These are phyloP conservation scores for Talaromyces pinophilus DNA, from an alignment of 2,329 filamentous ascomycete species.

Conservation along the genomic window DNA sequence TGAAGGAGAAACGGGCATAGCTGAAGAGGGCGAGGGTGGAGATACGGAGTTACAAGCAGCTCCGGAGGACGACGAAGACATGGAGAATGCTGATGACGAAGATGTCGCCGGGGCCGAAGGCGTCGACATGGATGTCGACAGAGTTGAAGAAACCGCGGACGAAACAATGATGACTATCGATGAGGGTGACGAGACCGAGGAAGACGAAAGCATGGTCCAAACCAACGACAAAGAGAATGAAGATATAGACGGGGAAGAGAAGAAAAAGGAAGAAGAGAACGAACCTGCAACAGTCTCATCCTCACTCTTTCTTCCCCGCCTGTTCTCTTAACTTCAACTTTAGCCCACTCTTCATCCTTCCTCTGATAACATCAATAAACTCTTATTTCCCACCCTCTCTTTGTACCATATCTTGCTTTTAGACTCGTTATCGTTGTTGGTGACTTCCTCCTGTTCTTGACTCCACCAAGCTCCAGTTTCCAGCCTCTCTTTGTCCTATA, in stretches of 20 bases:
- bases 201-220: slow-evolving; percentile 1
- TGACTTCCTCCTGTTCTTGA: background rate
- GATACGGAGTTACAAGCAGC: slow-evolving; percentile 17
- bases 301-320: background rate
- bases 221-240: background rate
- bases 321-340: background rate
- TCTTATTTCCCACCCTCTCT: background rate
- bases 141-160: slow-evolving; percentile 17
- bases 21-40: slow-evolving; percentile 20
- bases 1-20: slow-evolving; percentile 23
- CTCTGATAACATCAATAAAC: background rate
- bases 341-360: background rate
- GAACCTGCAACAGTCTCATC: background rate
- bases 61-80: slow-evolving; percentile 16
- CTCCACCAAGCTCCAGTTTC: background rate
- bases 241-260: background rate
- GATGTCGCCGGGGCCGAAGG: slow-evolving; percentile 28
- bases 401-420: background rate
- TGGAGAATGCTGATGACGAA: slow-evolving; percentile 24
- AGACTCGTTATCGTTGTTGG: background rate
- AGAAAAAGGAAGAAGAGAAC: slow-evolving; percentile 2
- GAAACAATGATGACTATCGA: slow-evolving; percentile 9
- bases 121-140: slow-evolving; percentile 25
- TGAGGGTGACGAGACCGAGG: slow-evolving; percentile 9
- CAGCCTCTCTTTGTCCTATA: background rate